These are phyloP conservation scores for Epicoccum nigrum DNA, from an alignment of 2,329 filamentous ascomycete genomes.

Conservation along the genomic window DNA sequence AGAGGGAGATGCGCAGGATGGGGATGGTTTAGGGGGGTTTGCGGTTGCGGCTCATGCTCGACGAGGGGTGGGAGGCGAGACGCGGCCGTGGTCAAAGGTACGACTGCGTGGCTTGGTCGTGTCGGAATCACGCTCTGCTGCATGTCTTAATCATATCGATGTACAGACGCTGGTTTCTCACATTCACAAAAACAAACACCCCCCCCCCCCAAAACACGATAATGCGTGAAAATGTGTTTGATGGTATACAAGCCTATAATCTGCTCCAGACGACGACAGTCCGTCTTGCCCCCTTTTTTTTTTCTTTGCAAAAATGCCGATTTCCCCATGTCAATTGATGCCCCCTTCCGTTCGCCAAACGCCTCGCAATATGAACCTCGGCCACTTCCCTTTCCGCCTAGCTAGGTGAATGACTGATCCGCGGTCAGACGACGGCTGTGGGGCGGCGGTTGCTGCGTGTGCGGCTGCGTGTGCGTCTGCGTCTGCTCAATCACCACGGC, in stretches of 20 bases:
- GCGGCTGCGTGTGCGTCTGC: too few species aligned
- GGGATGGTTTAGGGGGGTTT: conserved; percentile 22
- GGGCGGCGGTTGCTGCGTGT: background rate
- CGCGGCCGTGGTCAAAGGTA: background rate
- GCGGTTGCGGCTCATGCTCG: too few species aligned
- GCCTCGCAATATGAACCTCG: conserved; percentile 38
- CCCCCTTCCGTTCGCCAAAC: conserved; percentile 36
- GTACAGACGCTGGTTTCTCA: too few species aligned
- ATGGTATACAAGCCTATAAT: conserved; percentile 17
- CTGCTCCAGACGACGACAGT: conserved; percentile 2
- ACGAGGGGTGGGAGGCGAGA: background rate
- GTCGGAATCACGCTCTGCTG: too few species aligned
- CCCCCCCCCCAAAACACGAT: too few species aligned
- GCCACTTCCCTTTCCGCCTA: conserved; percentile 2
- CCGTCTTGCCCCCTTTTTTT: conserved; percentile 7
- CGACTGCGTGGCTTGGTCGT: too few species aligned
- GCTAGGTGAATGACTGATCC: too few species aligned
- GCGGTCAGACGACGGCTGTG: background rate
- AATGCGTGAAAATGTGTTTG: conserved; percentile 1
- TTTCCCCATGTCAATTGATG: conserved; percentile 11
- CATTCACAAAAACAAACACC: too few species aligned
- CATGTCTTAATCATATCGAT: too few species aligned
- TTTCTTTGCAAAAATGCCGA: conserved; percentile 23
- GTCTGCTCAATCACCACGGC: too few species aligned
- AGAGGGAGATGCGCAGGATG: conserved; percentile 34